These are phyloP conservation scores for Agaricus sinodeliciosus DNA, from an alignment of 768 basidiomycete species.

Conservation along the genomic window DNA sequence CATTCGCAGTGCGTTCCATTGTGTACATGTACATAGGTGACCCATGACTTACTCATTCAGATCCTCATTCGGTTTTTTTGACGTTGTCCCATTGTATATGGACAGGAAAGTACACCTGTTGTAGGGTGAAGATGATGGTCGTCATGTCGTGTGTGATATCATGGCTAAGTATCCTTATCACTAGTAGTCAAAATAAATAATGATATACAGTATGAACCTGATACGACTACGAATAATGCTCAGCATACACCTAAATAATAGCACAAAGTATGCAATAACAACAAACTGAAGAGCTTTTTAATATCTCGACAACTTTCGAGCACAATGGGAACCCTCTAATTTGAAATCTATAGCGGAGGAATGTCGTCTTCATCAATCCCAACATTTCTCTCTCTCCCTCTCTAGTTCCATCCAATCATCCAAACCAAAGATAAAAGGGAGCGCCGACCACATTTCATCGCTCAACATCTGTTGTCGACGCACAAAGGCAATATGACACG, in stretches of 20 bases:
- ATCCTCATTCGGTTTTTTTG: too few relatives aligned
- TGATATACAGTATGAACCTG: too few relatives aligned
- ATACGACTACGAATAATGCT: not conserved
- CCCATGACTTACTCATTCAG: too few relatives aligned
- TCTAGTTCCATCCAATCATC: conserved; percentile 24
- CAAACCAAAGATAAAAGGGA: conserved; percentile 25
- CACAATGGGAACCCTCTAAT: not conserved
- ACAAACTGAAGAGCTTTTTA: not conserved
- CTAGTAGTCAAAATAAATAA: too few relatives aligned
- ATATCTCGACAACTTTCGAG: not conserved
- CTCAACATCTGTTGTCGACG: conserved; percentile 15
- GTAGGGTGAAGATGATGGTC: too few relatives aligned
- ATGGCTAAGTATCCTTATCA: too few relatives aligned
- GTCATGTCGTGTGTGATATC: too few relatives aligned
- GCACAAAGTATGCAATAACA: not conserved
- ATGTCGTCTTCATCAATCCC: conserved; percentile 13
- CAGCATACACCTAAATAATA: not conserved
- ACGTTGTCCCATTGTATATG: too few relatives aligned
- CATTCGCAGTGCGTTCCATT: too few relatives aligned
- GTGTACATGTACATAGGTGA: too few relatives aligned
- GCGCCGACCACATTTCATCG: conserved; percentile 24
- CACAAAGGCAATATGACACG: conserved; percentile 16
- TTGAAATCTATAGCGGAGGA: not conserved
- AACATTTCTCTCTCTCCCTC: conserved; percentile 13
- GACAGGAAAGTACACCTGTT: too few relatives aligned